Conservation (phyloP, 306 rosid species). For the Geum urbanum region DNA sequence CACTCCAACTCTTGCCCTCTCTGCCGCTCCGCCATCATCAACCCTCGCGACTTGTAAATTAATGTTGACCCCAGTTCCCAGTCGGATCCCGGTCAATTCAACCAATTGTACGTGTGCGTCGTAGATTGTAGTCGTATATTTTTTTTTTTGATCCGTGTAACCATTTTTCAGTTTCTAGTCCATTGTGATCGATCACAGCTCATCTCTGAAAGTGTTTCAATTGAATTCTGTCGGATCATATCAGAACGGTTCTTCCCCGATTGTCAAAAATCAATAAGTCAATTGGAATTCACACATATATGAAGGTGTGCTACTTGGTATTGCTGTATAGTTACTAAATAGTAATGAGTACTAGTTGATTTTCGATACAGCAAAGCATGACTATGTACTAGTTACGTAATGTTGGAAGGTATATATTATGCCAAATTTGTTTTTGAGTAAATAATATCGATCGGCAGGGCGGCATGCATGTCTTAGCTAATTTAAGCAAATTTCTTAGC, state of each 20-base stretch:
- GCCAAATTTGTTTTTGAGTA: neutral
- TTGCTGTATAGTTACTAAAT: too few relatives aligned
- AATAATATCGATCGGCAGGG: neutral
- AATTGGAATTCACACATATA: too few relatives aligned
- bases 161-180: neutral
- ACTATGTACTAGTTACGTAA: neutral
- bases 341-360: neutral
- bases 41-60: neutral
- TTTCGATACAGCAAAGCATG: too few relatives aligned
- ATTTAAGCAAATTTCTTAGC: neutral
- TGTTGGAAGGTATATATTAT: too few relatives aligned
- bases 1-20: slow-evolving; percentile 56
- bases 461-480: neutral
- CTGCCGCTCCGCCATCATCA: slow-evolving; percentile 51
- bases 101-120: too few relatives aligned
- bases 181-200: too few relatives aligned
- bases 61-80: neutral
- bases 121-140: neutral
- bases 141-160: neutral
- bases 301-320: too few relatives aligned
- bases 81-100: too few relatives aligned
- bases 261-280: too few relatives aligned
- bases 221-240: too few relatives aligned
- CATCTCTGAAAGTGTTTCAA: too few relatives aligned
- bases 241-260: too few relatives aligned